These are phyloP conservation scores for Aspergillus steynii DNA, from an alignment of 495 filamentous ascomycete genomes.

Conservation along the genomic window DNA sequence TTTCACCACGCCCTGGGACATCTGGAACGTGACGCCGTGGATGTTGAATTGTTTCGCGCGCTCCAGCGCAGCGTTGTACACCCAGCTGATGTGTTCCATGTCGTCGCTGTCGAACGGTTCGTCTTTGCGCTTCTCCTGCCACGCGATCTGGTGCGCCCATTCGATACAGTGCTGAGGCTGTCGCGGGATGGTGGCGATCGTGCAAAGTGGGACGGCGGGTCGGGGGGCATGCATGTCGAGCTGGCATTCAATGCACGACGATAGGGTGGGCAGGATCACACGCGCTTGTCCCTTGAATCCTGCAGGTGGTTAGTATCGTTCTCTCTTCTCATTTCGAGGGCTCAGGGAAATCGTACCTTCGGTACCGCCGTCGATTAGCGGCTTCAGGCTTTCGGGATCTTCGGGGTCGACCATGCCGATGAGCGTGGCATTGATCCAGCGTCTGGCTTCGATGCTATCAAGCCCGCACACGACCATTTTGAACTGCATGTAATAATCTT, in stretches of 20 bases:
- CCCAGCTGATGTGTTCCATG: conserved; percentile 95
- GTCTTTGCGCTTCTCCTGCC: conserved; percentile 59
- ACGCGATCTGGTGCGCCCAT: conserved; percentile 93
- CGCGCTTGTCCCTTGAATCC: conserved; percentile 96
- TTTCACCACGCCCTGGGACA: conserved; percentile 97
- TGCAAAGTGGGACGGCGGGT: conserved; percentile 93
- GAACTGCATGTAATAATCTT: conserved; percentile 98
- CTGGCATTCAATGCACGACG: conserved; percentile 97
- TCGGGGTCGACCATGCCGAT: conserved; percentile 84
- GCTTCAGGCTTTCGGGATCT: conserved; percentile 79
- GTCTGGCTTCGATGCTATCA: conserved; percentile 93
- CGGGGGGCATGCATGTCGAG: conserved; percentile 96
- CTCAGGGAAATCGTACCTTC: conserved; percentile 60
- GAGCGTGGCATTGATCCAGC: conserved; percentile 97
- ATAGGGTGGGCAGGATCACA: conserved; percentile 88
- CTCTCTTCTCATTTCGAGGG: background rate
- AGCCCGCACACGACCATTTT: conserved; percentile 92
- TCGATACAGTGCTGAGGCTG: conserved; percentile 99
- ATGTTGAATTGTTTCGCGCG: conserved; percentile 91
- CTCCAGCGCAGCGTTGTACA: conserved; percentile 80
- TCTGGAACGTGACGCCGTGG: conserved; percentile 87
- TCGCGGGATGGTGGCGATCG: conserved; percentile 92
- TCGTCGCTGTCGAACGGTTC: conserved; percentile 89
- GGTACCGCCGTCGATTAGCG: conserved; percentile 93
- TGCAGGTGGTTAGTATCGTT: conserved; percentile 28